These are phyloP conservation scores for Ramaria sp. DNA, from an alignment of 768 basidiomycete genomes.

Conservation along the genomic window DNA sequence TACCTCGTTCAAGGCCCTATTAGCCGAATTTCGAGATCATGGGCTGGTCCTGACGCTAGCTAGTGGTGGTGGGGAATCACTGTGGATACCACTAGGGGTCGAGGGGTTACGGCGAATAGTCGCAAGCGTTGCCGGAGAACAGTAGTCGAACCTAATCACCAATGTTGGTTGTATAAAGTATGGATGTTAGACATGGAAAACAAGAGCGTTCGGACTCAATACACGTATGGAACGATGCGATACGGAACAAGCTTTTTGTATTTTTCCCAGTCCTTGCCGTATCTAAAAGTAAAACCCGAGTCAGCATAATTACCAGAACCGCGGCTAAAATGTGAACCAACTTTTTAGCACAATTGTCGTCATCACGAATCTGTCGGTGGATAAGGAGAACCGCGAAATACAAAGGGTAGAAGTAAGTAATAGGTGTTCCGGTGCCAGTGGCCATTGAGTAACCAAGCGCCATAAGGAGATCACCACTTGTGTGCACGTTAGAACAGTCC, in stretches of 20 bases:
- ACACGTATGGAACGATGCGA: constrained; percentile 78
- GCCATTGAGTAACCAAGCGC: constrained; percentile 88
- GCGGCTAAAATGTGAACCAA: constrained; percentile 24
- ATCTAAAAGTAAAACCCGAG: constrained; percentile 33
- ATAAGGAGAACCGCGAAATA: constrained; percentile 87
- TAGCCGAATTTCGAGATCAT: constrained; percentile 91
- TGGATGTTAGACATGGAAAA: not conserved
- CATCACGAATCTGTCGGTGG: constrained; percentile 85
- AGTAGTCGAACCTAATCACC: not conserved
- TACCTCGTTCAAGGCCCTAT: constrained; percentile 65
- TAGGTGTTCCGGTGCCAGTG: constrained; percentile 82
- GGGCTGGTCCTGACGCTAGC: constrained; percentile 47
- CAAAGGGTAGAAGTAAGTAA: constrained; percentile 89
- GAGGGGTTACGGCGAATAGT: not conserved
- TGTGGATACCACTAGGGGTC: constrained; percentile 3
- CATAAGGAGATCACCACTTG: constrained; percentile 81
- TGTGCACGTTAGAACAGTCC: not conserved
- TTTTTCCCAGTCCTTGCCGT: constrained; percentile 88
- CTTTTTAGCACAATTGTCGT: constrained; percentile 87
- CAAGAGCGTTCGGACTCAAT: constrained; percentile 26
- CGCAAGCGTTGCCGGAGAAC: not conserved
- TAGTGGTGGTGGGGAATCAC: constrained; percentile 1
- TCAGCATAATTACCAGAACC: not conserved
- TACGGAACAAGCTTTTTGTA: constrained; percentile 83
- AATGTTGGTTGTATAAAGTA: not conserved